Evolutionary conservation across 495 filamentous ascomycete genomes (phyloP).

Genomic region (Penicillium paradoxum): DNA sequence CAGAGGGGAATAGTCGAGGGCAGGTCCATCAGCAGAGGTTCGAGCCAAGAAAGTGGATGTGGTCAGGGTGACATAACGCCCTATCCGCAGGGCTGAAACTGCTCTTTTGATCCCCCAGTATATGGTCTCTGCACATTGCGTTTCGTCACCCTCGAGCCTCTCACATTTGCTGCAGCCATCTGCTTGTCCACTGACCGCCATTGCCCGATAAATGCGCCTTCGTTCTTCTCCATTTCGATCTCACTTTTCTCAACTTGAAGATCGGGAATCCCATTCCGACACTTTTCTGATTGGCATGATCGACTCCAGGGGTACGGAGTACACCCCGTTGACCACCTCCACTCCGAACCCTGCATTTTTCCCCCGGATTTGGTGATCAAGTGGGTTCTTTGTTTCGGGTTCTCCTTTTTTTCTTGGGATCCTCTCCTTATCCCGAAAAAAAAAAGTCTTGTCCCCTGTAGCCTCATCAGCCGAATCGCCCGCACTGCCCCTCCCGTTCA

Average conservation of each 20-base stretch:
- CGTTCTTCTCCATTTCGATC: neutral
- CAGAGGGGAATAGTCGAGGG: no score
- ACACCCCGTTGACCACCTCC: slow-evolving; percentile 18
- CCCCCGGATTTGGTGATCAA: neutral
- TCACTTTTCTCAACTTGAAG: neutral
- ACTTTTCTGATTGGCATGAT: slow-evolving; percentile 1
- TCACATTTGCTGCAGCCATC: slow-evolving; percentile 1
- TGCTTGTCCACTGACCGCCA: slow-evolving; percentile 1
- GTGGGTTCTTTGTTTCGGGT: neutral
- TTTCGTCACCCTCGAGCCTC: neutral
- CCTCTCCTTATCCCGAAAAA: neutral
- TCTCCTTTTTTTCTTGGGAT: neutral
- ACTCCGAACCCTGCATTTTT: slow-evolving; percentile 29
- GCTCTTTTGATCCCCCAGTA: no score
- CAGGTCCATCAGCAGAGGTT: no score
- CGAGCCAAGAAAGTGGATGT: neutral
- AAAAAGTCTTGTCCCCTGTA: neutral
- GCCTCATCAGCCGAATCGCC: neutral
- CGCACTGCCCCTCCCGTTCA: neutral
- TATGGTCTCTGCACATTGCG: no score
- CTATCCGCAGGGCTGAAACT: neutral
- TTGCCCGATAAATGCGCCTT: neutral
- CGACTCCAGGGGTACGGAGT: slow-evolving; percentile 23
- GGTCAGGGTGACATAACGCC: neutral
- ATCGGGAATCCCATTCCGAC: neutral